phyloP scores from a whole-genome alignment of 352 stramenopile genomes.

The Thalassiosira livingstoniorum region DNA sequence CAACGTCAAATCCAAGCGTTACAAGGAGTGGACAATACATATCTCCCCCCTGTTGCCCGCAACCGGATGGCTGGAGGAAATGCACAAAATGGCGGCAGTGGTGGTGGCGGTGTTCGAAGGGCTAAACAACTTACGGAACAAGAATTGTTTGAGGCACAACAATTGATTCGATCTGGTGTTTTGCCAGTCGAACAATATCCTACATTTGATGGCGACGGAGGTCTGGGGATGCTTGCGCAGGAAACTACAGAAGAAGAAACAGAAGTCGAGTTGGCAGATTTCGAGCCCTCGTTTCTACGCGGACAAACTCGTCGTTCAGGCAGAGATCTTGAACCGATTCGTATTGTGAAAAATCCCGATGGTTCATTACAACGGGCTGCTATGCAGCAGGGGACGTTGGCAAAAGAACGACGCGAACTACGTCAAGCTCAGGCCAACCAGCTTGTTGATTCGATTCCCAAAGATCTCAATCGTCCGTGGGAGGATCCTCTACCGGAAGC shows the following conservation, averaged over 20 bases:
- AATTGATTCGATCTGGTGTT: slow-evolving; percentile 98
- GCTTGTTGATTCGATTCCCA: slow-evolving; percentile 96
- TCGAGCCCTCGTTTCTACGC: slow-evolving; percentile 96
- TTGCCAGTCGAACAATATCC: slow-evolving; percentile 98
- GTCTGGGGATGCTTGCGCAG: slow-evolving; percentile 87
- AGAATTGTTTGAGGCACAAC: slow-evolving; percentile 96
- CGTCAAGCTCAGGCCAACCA: slow-evolving; percentile 97
- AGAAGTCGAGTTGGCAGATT: slow-evolving; percentile 96
- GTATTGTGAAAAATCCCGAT: slow-evolving; percentile 99
- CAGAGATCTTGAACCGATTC: slow-evolving; percentile 93
- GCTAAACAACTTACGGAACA: slow-evolving; percentile 92
- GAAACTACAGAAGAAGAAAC: slow-evolving; percentile 89
- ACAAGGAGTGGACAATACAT: slow-evolving; percentile 25
- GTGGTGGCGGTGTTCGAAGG: slow-evolving; percentile 34
- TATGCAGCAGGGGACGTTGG: slow-evolving; percentile 95
- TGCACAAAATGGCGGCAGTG: slow-evolving; percentile 10
- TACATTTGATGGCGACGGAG: slow-evolving; percentile 96
- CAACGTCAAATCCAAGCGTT: slow-evolving; percentile 51
- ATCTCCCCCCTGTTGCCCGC: slow-evolving; percentile 13
- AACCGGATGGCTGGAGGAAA: too few species aligned
- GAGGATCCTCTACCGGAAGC: slow-evolving; percentile 98
- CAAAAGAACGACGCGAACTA: slow-evolving; percentile 97
- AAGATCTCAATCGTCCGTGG: slow-evolving; percentile 98
- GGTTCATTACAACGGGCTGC: slow-evolving; percentile 96
- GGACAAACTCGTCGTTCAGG: slow-evolving; percentile 91